Evolutionary conservation across 208 protist species (phyloP).

Genomic region (Leishmania major): DNA sequence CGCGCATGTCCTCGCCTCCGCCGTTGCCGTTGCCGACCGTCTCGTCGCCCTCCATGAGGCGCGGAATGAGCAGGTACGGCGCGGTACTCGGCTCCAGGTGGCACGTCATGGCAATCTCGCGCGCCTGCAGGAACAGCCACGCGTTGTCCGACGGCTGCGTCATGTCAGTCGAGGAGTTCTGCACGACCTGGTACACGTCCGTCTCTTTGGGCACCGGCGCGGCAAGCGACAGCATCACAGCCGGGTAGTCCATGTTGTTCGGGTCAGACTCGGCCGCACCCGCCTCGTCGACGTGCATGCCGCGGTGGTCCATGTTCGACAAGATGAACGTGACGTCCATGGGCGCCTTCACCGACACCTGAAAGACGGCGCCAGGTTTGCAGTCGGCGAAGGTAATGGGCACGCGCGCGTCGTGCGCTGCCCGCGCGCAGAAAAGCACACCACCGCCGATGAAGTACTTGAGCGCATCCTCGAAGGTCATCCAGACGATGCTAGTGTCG

Average conservation of each 20-base stretch:
- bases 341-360: conserved; percentile 55
- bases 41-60: conserved; percentile 68
- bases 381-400: conserved; percentile 73
- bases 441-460: conserved; percentile 81
- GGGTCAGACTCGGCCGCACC: conserved; percentile 30
- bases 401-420: conserved; percentile 63
- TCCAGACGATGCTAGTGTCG: conserved; percentile 60
- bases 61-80: conserved; percentile 74
- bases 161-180: conserved; percentile 62
- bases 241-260: conserved; percentile 65
- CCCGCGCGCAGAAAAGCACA: conserved; percentile 51
- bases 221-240: conserved; percentile 82
- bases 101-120: conserved; percentile 75
- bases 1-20: conserved; percentile 32
- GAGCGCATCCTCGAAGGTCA: conserved; percentile 69
- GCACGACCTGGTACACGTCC: conserved; percentile 49
- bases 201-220: conserved; percentile 28
- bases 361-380: conserved; percentile 60
- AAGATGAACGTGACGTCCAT: conserved; percentile 55
- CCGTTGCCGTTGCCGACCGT: conserved; percentile 31
- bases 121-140: conserved; percentile 84
- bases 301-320: conserved; percentile 68
- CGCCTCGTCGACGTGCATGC: conserved; percentile 28
- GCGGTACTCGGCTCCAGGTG: conserved; percentile 51
- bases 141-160: conserved; percentile 50